Base-by-base conservation (phyloP, 768 basidiomycete genomes). In the Suillus weaverae region DNA sequence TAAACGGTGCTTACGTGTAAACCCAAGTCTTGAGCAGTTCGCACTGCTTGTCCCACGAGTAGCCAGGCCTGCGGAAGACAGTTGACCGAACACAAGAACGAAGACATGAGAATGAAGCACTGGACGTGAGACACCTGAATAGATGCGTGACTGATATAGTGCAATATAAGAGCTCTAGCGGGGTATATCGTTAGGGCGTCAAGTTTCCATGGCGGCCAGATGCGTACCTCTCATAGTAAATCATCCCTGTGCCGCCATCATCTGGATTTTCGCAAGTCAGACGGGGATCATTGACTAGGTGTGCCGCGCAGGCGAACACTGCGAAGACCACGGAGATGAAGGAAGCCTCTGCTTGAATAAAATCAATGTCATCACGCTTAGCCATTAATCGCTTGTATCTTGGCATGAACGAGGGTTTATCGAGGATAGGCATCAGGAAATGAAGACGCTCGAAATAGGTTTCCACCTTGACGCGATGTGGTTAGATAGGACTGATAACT, bases 41-140 rank as follows among this genome's bases (percentile, higher is more conserved):
- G 87, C 55, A 97, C 87, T 30, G 92, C 95, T 75, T 96, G 95
- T 50, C 95, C 95, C 62, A 95, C 86, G 64, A 95, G 83, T 67
- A 96, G 86, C 95, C 95, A 97, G 36, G 94, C 93, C 78, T 95
- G 95, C 3, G 95, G 95, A 60, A 97, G 85, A 73, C 94, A 95
- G 72, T 97, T 97, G 70, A 96, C 84, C 62, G 94, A 94, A 73
- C 94, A 95, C 65, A 97, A 81, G 80, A 95, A 96, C 2, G 94
- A 90, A 60, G 94, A 90, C 84, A 95, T 85, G 62, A 97, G 83
- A 67, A 93, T 86, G 74, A 95, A 90, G 76, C 91, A 91, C 80
- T 96, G 95, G 36, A 96, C 94, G 75, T 96, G 95, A 39, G 88
- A 85, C 60, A 91, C 81, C 75, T 95, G 91, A 46, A 88, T 92